Conservation (phyloP, 1,284 basidiomycete species). For the Somion occarium region DNA sequence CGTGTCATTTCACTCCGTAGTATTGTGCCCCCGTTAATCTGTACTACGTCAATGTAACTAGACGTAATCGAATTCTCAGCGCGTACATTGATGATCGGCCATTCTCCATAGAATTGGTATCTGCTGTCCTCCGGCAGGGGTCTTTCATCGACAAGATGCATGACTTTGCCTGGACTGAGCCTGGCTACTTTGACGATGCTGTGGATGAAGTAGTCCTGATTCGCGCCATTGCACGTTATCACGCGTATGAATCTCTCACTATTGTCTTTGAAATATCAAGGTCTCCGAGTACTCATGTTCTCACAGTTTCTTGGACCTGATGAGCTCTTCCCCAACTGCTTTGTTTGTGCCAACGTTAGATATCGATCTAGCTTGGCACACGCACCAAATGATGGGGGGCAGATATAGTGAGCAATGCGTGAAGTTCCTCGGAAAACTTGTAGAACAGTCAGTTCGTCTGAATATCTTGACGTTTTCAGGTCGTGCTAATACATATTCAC, state of each 20-base stretch:
- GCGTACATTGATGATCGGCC: constrained; percentile 16
- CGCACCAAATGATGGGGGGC: constrained; percentile 13
- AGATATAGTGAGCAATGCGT: constrained; percentile 10
- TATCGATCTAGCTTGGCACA: constrained; percentile 9
- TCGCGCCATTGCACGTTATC: constrained; percentile 19
- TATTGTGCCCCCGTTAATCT: not conserved
- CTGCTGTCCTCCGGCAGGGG: constrained; percentile 13
- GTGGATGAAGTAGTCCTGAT: constrained; percentile 17
- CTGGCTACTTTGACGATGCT: constrained; percentile 14
- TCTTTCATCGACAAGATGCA: constrained; percentile 20
- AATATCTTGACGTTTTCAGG: too few species aligned
- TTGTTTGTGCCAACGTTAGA: constrained; percentile 17
- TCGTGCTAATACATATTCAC: not conserved
- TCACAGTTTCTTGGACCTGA: constrained; percentile 16
- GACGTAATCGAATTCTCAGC: constrained; percentile 9
- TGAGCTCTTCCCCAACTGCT: constrained; percentile 10
- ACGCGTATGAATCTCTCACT: constrained; percentile 13
- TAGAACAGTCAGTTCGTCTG: constrained; percentile 28
- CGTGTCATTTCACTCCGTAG: not conserved
- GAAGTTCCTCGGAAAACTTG: constrained; percentile 8
- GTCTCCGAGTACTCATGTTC: not conserved
- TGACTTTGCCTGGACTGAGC: constrained; percentile 18
- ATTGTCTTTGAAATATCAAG: not conserved
- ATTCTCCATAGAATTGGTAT: constrained; percentile 17
- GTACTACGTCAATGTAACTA: not conserved